Base-by-base conservation (phyloP, 2,329 filamentous ascomycete genomes). In the Diaporthe citriasiana region DNA sequence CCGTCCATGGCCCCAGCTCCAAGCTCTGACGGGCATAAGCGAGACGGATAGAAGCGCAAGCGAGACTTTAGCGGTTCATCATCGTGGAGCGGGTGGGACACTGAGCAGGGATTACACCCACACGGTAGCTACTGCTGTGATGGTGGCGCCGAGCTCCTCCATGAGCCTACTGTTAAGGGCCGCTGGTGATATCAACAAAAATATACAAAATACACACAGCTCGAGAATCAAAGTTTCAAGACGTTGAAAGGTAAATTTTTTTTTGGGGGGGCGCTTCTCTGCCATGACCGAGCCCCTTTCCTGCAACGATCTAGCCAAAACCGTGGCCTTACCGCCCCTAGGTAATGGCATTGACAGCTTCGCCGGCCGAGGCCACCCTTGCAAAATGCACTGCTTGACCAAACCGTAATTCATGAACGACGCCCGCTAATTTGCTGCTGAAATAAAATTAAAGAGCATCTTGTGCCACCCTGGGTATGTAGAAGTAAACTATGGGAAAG, bases 11-110 rank as follows among this genome's bases (percentile, higher is more conserved):
- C n/a, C 53, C 30, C 35, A 33, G 47, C 27, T 40, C 51, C 66
- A 63, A 30, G 56, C 56, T 35, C 47, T 71, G 70, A 71, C 70
- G 42, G 70, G 70, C 56, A 53, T 71, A 63, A 63, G 70, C 70
- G 45, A 53, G 45, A 60, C 72, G 72, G 68, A 53, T 65, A 66
- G 68, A 25, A 38, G 72, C 72, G 50, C 63, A 74, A 71, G 72
- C 72, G 72, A 74, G 68, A 3, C 35, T 45, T 27, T 47, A 65
- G 51, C 30, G 68, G 72, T 51, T 38, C 30, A 66, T 74, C 47
- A 40, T 17, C 19, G 50, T 33, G 22, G 47, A 59, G 60, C 68
- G 55, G 51, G 45, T 63, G 25, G 47, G 22, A 68, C 47, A 25
- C 17, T 6, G 10, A 17, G 42, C 69, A 71, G 56, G 69, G 69